Conservation (phyloP, 768 basidiomycete species). For the Macrolepiota dolichaula region DNA sequence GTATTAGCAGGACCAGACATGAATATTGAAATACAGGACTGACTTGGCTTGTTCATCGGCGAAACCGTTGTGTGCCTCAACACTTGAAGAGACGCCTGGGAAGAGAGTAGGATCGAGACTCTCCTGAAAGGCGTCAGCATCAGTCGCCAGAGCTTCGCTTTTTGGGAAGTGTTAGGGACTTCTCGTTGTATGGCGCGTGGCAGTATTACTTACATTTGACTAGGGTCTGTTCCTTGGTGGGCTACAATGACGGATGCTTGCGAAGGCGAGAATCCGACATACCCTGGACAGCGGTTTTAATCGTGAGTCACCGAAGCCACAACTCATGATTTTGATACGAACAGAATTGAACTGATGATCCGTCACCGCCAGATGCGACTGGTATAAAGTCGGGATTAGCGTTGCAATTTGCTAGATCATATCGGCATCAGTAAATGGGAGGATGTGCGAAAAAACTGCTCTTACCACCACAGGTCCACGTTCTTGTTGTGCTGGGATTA, state of each 20-base stretch:
- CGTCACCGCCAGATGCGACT: constrained; percentile 48
- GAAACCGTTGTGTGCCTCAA: constrained; percentile 45
- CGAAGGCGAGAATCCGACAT: constrained; percentile 11
- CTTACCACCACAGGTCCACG: constrained; percentile 55
- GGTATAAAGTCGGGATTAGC: constrained; percentile 36
- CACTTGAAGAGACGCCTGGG: constrained; percentile 36
- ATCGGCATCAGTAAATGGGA: neutral
- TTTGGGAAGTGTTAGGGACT: neutral
- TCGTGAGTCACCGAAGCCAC: no score
- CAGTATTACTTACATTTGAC: constrained; percentile 25
- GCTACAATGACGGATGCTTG: constrained; percentile 28
- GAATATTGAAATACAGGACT: constrained; percentile 4
- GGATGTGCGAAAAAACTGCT: neutral
- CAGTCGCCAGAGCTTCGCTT: constrained; percentile 37
- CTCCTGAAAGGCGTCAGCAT: constrained; percentile 29
- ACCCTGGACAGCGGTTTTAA: neutral
- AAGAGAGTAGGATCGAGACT: constrained; percentile 35
- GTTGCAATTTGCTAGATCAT: constrained; percentile 4
- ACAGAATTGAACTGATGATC: constrained; percentile 41
- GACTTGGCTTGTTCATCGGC: constrained; percentile 38
- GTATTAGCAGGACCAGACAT: neutral
- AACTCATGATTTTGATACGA: constrained; percentile 3
- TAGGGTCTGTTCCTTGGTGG: constrained; percentile 33
- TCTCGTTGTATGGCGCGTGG: neutral
- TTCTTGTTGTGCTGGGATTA: constrained; percentile 32